phyloP scores from a whole-genome alignment of 768 basidiomycete species.

The Kwoniella sp. region DNA sequence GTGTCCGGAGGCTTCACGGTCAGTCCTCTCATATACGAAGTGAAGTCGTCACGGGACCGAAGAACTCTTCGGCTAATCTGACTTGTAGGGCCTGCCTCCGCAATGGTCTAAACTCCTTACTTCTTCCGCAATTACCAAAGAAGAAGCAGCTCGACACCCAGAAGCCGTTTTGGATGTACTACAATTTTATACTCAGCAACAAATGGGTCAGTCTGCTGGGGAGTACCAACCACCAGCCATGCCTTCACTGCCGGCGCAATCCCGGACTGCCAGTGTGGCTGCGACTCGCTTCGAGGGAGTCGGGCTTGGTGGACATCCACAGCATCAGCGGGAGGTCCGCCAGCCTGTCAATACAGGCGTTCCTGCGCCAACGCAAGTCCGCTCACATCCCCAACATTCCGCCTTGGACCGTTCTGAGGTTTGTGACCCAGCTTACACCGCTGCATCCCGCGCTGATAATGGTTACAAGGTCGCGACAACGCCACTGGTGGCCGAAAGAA shows the following conservation, averaged over 20 bases:
- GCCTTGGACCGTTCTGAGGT: not conserved
- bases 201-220: slow-evolving; percentile 53
- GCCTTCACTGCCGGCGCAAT: slow-evolving; percentile 55
- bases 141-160: slow-evolving; percentile 95
- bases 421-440: not conserved
- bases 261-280: slow-evolving; percentile 31
- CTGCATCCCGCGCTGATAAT: not conserved
- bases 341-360: not conserved
- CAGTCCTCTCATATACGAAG: slow-evolving; percentile 54
- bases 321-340: slow-evolving; percentile 46
- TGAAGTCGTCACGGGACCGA: not conserved
- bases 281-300: slow-evolving; percentile 84
- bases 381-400: not conserved
- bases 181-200: slow-evolving; percentile 98
- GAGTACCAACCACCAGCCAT: slow-evolving; percentile 31
- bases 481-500: slow-evolving; percentile 51
- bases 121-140: slow-evolving; percentile 94
- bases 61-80: not conserved
- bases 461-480: slow-evolving; percentile 1
- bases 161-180: slow-evolving; percentile 97
- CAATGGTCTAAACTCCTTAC: slow-evolving; percentile 98
- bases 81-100: slow-evolving; percentile 81
- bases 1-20: slow-evolving; percentile 91
- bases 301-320: slow-evolving; percentile 72
- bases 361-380: not conserved